Conservation (phyloP, 2,329 filamentous ascomycete genomes). For the Zasmidium citrigriseum region DNA sequence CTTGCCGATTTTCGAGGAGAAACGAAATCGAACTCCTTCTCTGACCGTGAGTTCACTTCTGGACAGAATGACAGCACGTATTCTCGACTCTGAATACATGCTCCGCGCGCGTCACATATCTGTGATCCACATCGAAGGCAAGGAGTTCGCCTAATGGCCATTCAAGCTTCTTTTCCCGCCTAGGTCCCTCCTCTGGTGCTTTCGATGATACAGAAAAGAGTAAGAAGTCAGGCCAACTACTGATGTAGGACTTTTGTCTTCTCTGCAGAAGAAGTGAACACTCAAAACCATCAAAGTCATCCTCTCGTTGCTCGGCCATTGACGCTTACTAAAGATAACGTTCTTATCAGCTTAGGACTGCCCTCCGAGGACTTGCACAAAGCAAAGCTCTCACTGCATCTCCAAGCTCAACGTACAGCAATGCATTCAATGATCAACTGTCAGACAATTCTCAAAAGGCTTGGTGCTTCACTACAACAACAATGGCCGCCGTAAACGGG, state of each 20-base stretch:
- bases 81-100: too few relatives aligned
- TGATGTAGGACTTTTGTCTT: too few relatives aligned
- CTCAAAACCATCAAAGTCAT: neutral
- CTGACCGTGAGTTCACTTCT: too few relatives aligned
- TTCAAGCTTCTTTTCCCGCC: too few relatives aligned
- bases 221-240: too few relatives aligned
- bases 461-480: neutral
- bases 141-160: too few relatives aligned
- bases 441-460: neutral
- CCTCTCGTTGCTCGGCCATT: neutral
- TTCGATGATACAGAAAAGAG: too few relatives aligned
- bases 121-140: neutral
- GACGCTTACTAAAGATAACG: conserved; percentile 2
- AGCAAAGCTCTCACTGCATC: neutral
- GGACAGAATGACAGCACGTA: too few relatives aligned
- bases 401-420: neutral
- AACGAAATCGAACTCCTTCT: too few relatives aligned
- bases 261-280: neutral
- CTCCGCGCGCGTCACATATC: neutral
- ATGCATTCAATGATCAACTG: neutral
- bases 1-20: too few relatives aligned
- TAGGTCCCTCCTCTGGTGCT: too few relatives aligned
- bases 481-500: conserved; percentile 19
- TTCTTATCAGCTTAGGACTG: neutral
- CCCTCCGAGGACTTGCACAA: neutral